Conservation (phyloP, 2,329 filamentous ascomycete species). For the Exophiala dermatitidis region DNA sequence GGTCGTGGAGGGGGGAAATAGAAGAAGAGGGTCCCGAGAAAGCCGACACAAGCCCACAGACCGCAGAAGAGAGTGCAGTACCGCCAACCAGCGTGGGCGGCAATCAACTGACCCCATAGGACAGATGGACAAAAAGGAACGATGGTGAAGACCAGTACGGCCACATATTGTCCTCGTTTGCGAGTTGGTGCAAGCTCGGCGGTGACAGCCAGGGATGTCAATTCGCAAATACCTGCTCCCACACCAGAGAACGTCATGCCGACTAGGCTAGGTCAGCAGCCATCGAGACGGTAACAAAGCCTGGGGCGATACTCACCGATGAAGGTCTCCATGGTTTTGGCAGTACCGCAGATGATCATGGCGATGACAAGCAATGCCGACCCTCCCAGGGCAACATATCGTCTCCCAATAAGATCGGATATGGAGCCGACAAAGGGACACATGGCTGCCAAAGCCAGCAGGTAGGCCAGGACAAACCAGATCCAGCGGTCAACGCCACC, state of each 20-base stretch:
- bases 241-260: constrained; percentile 55
- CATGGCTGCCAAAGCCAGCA: constrained; percentile 50
- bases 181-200: constrained; percentile 60
- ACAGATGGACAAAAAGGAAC: constrained; percentile 57
- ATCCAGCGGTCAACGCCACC: constrained; percentile 55
- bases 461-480: constrained; percentile 53
- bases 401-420: constrained; percentile 57
- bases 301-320: constrained; percentile 44
- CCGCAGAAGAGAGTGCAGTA: constrained; percentile 40
- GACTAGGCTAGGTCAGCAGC: constrained; percentile 30
- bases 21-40: constrained; percentile 38
- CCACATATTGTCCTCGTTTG: constrained; percentile 58
- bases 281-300: background rate
- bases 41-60: constrained; percentile 38
- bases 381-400: constrained; percentile 53
- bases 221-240: constrained; percentile 60
- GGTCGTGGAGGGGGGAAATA: constrained; percentile 42
- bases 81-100: constrained; percentile 40
- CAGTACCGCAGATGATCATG: constrained; percentile 53
- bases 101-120: constrained; percentile 53
- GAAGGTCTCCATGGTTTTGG: constrained; percentile 53
- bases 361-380: constrained; percentile 50
- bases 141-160: constrained; percentile 54
- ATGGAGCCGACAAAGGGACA: constrained; percentile 60
- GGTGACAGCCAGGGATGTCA: constrained; percentile 61